Evolutionary conservation across 441 rosid species (phyloP), one percentile per base, ranked within the genome.

Genomic region (Eugenia klotzschiana): DNA sequence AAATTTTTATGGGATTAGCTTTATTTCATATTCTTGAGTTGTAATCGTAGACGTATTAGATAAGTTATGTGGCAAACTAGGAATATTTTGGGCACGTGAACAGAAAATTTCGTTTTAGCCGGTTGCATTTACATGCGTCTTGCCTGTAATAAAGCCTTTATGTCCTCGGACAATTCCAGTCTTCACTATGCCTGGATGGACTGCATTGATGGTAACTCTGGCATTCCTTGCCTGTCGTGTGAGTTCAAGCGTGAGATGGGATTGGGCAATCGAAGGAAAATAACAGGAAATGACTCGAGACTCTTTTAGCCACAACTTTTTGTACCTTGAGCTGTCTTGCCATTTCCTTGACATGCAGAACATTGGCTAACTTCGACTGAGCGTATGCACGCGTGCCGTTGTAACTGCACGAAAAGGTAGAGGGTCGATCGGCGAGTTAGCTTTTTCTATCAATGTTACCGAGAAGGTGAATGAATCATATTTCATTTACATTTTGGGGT

Each of bases 181-280:
- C 90, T 95, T 96, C 14, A 96, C 93, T 13, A 96, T 92, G 49
- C 99, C 99, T 72, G 99, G 99, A 85, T 96, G 99, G 51, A 95
- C 97, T 41, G 97, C 95, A 83, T 95, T 96, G 74, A 95, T 92
- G 18, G 93, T 92, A 33, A 96, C 94, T 64, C 89, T 88, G 80
- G 98, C 98, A 84, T 93, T 89, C 86, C 89, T 94, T 13, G 92
- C 94, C 99, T 96, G 94, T 37, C 46, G 37, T 33, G 77, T 69
- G 77, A 69, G 46, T 33, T 33, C 46, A 33, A n/a, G 25, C 20
- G 77, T 64, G 77, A 64, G 74, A 64, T 41, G 41, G 8, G 41
- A 23, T 64, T 64, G 23, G 18, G 13, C 46, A 33, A 69, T 69
- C 22, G 46, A 37, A 69, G n/a, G 77, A 37, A 43, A 37, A 33